Base-by-base conservation (phyloP, 352 stramenopile species). In the Phytophthora ramorum region DNA sequence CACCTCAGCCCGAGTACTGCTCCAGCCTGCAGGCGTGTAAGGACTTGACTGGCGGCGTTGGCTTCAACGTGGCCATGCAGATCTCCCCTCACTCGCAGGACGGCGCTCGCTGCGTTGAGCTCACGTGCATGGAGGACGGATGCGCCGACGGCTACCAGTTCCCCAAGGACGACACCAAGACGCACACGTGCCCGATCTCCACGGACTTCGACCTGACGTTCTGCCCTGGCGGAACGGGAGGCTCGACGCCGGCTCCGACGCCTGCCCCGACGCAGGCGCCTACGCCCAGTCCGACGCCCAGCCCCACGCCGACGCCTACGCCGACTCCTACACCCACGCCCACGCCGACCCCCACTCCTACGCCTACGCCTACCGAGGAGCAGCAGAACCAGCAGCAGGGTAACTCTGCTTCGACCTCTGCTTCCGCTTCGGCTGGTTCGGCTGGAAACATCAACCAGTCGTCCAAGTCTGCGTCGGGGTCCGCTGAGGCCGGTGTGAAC, bases 111-210 rank as follows among this genome's bases (percentile, higher is more conserved):
- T 93, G 81, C 44, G 44, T 69, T 7, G 75, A 71, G n/a, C 72
- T 89, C 16, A 85, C 71, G 17, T 92, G 85, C 55, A 68, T 85
- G 69, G 14, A 22, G 0, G 79, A 90, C 22, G 78, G 67, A 13
- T 93, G 85, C 43, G 12, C 16, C 2, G 83, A 93, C 61, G 85
- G 51, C 13, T 92, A 93, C 66, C 72, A 80, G 34, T 90, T 65
- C 54, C 85, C 85, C 19, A 87, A 84, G 66, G 79, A 93, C 55
- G 81, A 91, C 72, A 75, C 41, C 17, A 93, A 93, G 79, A 93
- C 85, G 24, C 81, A 89, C 67, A 62, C 58, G 34, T 93, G 85
- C 43, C 64, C 69, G 0, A 49, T 76, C 3, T 38, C 34, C 17
- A 87, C 77, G 37, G 69, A 89, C 68, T 89, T 87, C 26, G 69